Conservation (phyloP, 805 yeast species). For the Metschnikowia colocasiae region DNA sequence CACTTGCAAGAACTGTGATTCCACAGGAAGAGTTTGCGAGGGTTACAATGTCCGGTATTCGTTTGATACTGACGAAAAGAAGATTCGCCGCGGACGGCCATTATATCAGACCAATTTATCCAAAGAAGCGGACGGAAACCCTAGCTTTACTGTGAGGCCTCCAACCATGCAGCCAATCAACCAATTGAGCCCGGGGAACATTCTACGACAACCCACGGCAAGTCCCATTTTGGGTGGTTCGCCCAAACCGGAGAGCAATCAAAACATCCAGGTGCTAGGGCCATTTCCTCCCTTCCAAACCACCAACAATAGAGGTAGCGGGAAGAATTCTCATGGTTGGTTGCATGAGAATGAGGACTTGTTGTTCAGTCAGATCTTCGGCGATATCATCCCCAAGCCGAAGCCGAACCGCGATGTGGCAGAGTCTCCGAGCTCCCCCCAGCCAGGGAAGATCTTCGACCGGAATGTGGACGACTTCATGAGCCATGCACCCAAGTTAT, state of each 20-base stretch:
- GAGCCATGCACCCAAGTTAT: slow-evolving; percentile 4
- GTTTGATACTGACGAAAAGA: slow-evolving; percentile 38
- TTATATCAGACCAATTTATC: too few species aligned
- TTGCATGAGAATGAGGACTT: slow-evolving; percentile 8
- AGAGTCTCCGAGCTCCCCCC: background rate
- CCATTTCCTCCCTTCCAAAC: too few species aligned
- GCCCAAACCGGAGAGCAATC: too few species aligned
- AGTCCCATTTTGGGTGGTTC: too few species aligned
- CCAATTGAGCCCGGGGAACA: too few species aligned
- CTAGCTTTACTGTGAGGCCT: too few species aligned
- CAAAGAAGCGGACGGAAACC: too few species aligned
- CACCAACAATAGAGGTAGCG: too few species aligned
- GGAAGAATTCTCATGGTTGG: background rate
- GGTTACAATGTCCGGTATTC: slow-evolving; percentile 48
- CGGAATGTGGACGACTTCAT: slow-evolving; percentile 2
- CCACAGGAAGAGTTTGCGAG: slow-evolving; percentile 43
- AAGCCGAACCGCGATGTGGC: background rate
- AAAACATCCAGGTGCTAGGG: too few species aligned
- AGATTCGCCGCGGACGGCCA: background rate
- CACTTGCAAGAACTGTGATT: slow-evolving; percentile 44
- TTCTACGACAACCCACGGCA: too few species aligned
- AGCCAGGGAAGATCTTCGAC: slow-evolving; percentile 12
- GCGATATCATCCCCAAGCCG: slow-evolving; percentile 2
- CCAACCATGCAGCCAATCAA: too few species aligned
- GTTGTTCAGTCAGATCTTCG: slow-evolving; percentile 11